Percentiles rank a stretch among this genome's conserved stretches.
Conservation (phyloP, 75 land plant species). For the Sequoiadendron giganteum region DNA sequence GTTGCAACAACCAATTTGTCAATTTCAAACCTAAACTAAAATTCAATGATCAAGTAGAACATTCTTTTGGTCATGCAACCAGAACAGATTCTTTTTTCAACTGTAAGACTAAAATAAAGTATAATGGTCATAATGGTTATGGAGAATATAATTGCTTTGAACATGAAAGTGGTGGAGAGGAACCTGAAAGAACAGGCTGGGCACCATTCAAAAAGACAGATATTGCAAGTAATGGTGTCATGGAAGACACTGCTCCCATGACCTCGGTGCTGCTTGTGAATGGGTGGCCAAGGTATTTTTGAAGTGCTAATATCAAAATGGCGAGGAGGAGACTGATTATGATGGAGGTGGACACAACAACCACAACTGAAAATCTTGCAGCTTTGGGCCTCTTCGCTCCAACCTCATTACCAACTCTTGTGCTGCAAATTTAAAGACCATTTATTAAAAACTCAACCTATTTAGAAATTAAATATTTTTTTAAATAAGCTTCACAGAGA, state of each 20-base stretch:
- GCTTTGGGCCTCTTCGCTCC: conserved; percentile 52
- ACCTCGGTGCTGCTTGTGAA: conserved; percentile 43
- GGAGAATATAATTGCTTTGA: too few species aligned
- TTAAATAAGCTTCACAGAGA: too few species aligned
- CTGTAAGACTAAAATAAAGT: too few species aligned
- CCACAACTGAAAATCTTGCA: conserved; percentile 48
- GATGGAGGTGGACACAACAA: conserved; percentile 30
- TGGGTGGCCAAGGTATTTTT: conserved; percentile 29
- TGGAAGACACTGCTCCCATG: conserved; percentile 31
- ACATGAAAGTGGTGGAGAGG: too few species aligned
- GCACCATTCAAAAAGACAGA: conserved; percentile 44
- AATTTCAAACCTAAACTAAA: background rate
- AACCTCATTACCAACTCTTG: conserved; percentile 69
- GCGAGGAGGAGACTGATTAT: conserved; percentile 32
- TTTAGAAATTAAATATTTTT: too few species aligned
- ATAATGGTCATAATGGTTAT: too few species aligned
- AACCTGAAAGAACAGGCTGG: conserved; percentile 60
- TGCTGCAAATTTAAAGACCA: conserved; percentile 28
- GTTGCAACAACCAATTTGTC: background rate
- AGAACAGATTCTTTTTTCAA: too few species aligned
- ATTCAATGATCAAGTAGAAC: too few species aligned
- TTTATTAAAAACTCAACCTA: background rate
- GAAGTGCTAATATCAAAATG: conserved; percentile 26
- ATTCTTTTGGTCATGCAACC: background rate
- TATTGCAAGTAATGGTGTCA: conserved; percentile 42